phyloP scores from a whole-genome alignment of 2,329 filamentous ascomycete genomes.

The Cucurbitaria berberidis region DNA sequence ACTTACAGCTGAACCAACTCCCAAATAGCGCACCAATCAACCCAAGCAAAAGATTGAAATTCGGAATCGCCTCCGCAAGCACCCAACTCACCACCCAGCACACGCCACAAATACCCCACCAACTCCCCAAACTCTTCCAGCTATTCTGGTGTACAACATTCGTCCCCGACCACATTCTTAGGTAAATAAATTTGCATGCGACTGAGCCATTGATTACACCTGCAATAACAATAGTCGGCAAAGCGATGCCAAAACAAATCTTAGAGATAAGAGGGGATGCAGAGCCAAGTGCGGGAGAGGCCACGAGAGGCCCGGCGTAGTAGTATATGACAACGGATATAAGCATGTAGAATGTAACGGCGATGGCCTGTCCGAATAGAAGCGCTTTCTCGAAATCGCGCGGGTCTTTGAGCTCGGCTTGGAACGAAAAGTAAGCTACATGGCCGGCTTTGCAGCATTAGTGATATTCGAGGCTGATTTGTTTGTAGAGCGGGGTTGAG shows the following conservation, averaged over 20 bases:
- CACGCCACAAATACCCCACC: slow-evolving; percentile 62
- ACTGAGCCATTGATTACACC: slow-evolving; percentile 74
- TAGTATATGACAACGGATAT: slow-evolving; percentile 72
- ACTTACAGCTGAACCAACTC: slow-evolving; percentile 69
- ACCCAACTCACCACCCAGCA: slow-evolving; percentile 69
- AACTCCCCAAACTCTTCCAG: slow-evolving; percentile 52
- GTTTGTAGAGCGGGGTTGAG: neutral
- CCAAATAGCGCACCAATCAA: slow-evolving; percentile 67
- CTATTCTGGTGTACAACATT: slow-evolving; percentile 45
- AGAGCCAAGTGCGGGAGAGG: slow-evolving; percentile 70
- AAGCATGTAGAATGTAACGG: slow-evolving; percentile 68
- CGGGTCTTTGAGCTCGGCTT: slow-evolving; percentile 68
- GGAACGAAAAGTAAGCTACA: slow-evolving; percentile 72
- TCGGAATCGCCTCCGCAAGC: slow-evolving; percentile 72
- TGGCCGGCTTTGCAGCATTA: slow-evolving; percentile 56
- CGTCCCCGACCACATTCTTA: slow-evolving; percentile 66
- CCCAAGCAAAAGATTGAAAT: slow-evolving; percentile 71
- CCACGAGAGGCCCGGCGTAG: slow-evolving; percentile 66
- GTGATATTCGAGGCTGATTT: neutral
- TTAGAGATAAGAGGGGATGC: slow-evolving; percentile 64
- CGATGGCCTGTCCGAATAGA: slow-evolving; percentile 63
- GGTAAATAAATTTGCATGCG: slow-evolving; percentile 69
- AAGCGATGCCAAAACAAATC: slow-evolving; percentile 70
- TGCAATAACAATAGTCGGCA: slow-evolving; percentile 73
- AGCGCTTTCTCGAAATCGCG: slow-evolving; percentile 68